Conservation (phyloP, 1,284 basidiomycete genomes). For the Taiwanofungus camphoratus region DNA sequence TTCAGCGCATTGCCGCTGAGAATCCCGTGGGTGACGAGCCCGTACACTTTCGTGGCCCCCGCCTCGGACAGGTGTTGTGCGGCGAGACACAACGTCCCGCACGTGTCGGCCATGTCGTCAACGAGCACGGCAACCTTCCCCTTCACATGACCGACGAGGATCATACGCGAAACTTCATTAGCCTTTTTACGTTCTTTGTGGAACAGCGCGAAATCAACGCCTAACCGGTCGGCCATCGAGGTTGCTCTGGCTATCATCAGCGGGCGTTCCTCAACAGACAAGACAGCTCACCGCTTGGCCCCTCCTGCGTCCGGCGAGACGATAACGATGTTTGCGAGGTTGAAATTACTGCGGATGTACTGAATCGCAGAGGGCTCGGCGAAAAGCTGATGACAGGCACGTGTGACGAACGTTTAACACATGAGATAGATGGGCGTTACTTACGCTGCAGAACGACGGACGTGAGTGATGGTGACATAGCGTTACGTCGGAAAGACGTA, state of each 20-base stretch:
- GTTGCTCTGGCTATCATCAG: constrained; percentile 64
- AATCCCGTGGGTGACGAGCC: constrained; percentile 97
- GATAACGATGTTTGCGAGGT: constrained; percentile 86
- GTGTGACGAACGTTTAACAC: constrained; percentile 24
- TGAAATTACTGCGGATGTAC: constrained; percentile 92
- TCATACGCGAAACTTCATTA: constrained; percentile 98
- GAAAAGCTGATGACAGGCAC: constrained; percentile 62
- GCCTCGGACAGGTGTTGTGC: constrained; percentile 87
- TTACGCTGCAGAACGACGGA: constrained; percentile 38
- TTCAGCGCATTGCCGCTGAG: constrained; percentile 85
- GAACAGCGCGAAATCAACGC: constrained; percentile 98
- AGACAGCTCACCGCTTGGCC: constrained; percentile 77
- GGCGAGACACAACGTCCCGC: constrained; percentile 93
- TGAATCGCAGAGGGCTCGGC: constrained; percentile 96
- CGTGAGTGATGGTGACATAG: constrained; percentile 14
- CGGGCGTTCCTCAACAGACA: constrained; percentile 2
- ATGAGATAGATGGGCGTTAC: constrained; percentile 24
- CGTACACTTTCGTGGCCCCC: constrained; percentile 83
- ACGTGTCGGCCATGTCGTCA: constrained; percentile 99
- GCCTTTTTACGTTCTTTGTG: constrained; percentile 99
- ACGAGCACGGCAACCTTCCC: constrained; percentile 97
- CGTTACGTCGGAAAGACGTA: constrained; percentile 42
- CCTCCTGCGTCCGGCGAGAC: constrained; percentile 99
- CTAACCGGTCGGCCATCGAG: constrained; percentile 93
- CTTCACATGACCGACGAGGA: constrained; percentile 91